Conservation (phyloP, 129 eudicot species). For the Flaveria trinervia region DNA sequence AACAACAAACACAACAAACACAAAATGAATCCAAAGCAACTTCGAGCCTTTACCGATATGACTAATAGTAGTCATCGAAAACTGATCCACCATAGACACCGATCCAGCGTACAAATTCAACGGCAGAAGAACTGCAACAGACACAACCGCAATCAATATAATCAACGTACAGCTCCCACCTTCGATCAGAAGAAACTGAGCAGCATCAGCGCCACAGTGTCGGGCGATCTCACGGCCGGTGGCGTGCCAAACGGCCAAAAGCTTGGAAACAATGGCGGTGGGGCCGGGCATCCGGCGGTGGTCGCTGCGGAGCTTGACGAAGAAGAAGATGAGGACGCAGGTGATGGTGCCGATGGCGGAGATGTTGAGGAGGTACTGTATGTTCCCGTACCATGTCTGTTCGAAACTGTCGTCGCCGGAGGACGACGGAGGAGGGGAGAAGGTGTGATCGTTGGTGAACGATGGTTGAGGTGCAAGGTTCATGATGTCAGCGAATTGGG, state of each 20-base stretch:
- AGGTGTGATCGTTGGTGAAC: constrained; percentile 25
- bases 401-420: constrained; percentile 44
- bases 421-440: constrained; percentile 37
- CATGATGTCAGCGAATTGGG: constrained; percentile 39
- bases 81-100: constrained; percentile 67
- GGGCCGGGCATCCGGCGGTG: constrained; percentile 94
- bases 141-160: constrained; percentile 46
- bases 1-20: constrained; percentile 61
- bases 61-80: constrained; percentile 82
- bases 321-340: constrained; percentile 75
- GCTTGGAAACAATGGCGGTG: constrained; percentile 76
- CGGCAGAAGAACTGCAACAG: constrained; percentile 57
- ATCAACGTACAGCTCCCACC: constrained; percentile 80
- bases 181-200: constrained; percentile 84
- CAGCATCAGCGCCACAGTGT: constrained; percentile 98
- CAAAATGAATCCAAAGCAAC: constrained; percentile 75
- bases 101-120: constrained; percentile 70
- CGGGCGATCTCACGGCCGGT: constrained; percentile 84
- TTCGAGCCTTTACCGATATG: constrained; percentile 73
- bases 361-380: constrained; percentile 86
- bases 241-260: constrained; percentile 94
- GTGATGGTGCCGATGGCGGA: constrained; percentile 81
- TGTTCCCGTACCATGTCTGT: constrained; percentile 89
- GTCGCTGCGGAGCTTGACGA: constrained; percentile 90
- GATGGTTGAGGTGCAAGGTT: constrained; percentile 38